Base-by-base conservation (phyloP, 1,284 basidiomycete species). In the Cutaneotrichosporon arboriforme region DNA sequence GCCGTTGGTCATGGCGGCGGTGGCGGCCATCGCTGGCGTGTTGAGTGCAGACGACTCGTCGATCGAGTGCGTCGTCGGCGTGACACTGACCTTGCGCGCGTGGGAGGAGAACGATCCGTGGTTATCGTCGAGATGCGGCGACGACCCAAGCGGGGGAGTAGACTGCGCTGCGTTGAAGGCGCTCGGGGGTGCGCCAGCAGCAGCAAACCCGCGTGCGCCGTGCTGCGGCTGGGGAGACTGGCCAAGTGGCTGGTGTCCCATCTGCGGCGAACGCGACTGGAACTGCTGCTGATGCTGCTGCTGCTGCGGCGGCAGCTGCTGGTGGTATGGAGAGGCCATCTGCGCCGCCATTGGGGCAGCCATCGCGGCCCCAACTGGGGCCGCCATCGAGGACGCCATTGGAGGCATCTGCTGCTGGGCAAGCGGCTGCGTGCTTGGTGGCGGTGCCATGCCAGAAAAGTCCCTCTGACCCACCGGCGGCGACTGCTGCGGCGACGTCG, bases 71-170 rank as follows among this genome's bases (percentile, higher is more conserved):
- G 59, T 59, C 14, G 55, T 52, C 4, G 58, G 55, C 8, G 61
- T 61, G 35, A 60, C 58, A 55, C 68, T 70, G 31, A 65, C 59
- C 52, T 70, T 70, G 45, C 71, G 59, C 14, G 62, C 54, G 53
- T 68, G 66, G 8, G 63, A 63, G 64, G 65, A 18, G 18, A 34
- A 41, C 15, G 42, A 43, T 39, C 51, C 52, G 20, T 63, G 53
- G 37, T 65, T 65, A 9, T 59, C 50, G 4, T 52, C 47, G 13
- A 48, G 45, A 4, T 46, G 45, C 5, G 49, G 48, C 49, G 54
- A 23, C 21, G 20, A 33, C 8, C 43, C 43, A 8, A 45, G 31
- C 15, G 49, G 41, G 8, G 49, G 49, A 0, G 49, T 50, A 33
- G 49, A 43, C 18, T 49, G 40, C 17, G 42, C 13, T 7, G 40